Conservation (phyloP, 1,139 yeast species). For the Pneumocystis wakefieldiae region DNA sequence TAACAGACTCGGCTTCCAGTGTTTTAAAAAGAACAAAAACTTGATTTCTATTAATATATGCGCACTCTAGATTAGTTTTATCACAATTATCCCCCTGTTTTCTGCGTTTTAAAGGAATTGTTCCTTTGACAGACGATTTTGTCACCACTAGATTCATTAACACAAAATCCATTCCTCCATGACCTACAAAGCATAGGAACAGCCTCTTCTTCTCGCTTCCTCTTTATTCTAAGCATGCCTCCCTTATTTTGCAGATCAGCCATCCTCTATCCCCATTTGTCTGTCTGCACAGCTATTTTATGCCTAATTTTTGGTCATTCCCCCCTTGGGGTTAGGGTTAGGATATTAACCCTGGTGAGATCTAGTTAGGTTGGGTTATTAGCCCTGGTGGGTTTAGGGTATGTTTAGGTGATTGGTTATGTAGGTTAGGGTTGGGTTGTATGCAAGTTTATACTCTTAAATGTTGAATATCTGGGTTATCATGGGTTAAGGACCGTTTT, state of each 20-base stretch:
- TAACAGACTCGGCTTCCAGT: neutral
- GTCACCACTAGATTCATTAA: neutral
- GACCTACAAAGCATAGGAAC: neutral
- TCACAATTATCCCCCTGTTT: neutral
- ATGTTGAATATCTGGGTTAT: too few relatives aligned
- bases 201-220: neutral
- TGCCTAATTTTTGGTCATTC: too few relatives aligned
- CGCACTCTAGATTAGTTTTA: neutral
- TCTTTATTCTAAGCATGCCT: neutral
- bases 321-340: too few relatives aligned
- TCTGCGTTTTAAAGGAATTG: neutral
- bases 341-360: too few relatives aligned
- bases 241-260: neutral
- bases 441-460: too few relatives aligned
- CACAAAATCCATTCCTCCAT: neutral
- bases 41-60: neutral
- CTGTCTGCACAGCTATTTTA: too few relatives aligned
- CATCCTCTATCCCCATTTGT: too few relatives aligned
- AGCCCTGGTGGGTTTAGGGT: too few relatives aligned
- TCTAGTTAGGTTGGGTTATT: too few relatives aligned
- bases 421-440: too few relatives aligned
- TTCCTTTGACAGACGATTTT: neutral
- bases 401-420: too few relatives aligned
- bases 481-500: too few relatives aligned
- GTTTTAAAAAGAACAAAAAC: neutral